Evolutionary conservation across 345 rosid species (phyloP), one percentile per base, ranked within the genome.

Genomic region (Moringa oleifera): DNA sequence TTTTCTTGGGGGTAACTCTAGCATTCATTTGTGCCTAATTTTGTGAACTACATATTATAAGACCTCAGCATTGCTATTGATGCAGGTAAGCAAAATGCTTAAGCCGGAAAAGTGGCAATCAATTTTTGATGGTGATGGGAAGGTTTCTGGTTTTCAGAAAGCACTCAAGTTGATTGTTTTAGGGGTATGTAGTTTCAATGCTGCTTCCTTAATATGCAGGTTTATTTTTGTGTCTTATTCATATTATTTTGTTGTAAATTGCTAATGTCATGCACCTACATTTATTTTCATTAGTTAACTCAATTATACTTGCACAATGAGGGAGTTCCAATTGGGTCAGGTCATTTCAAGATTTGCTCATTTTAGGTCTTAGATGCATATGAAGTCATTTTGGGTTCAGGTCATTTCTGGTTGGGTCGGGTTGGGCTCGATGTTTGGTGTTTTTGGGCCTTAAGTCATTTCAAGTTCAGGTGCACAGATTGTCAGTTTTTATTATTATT

Each of bases 31-130:
- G n/a, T 4, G 47, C 13, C 47, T 7, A 4, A 4, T 41, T 41
- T 41, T 16, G 12, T 41, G 12, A 41, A 41, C 6, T 9, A 41
- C 13, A 11, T 41, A 41, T 7, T 41, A 7, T 41, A 41, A 41
- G 12, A 41, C 47, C 47, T 16, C 17, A 15, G 2, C 12, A 11
- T 63, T 60, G 16, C 51, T 70, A 25, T 66, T 78, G 77, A 36
- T 59, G 63, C 85, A 88, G 96, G 73, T 83, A 53, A 75, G 77
- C 70, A 89, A 78, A 84, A 85, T 85, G 88, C 98, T 88, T 77
- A 89, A 88, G 80, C 91, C 85, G 18, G 91, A 86, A 60, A 91
- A 89, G 79, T 91, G 96, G 96, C 90, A 81, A 19, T 77, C 87
- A 57, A 65, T 65, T 76, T 91, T 88, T 79, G 94, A 86, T 68